These are phyloP conservation scores for Vicia sativa DNA, from an alignment of 306 rosid species.

Conservation along the genomic window DNA sequence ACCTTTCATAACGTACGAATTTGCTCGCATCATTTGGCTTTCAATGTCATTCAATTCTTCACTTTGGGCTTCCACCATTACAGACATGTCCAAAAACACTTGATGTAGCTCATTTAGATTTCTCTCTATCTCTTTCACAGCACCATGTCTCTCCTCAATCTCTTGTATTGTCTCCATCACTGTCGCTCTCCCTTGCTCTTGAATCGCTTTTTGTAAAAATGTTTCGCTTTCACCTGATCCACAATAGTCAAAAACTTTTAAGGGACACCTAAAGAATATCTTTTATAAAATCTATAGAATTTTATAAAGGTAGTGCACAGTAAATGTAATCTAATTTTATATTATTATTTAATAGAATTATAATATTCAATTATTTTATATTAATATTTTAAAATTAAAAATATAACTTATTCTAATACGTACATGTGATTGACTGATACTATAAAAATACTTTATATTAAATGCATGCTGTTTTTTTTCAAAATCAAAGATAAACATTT, in stretches of 20 bases:
- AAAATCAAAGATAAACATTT: too few relatives aligned
- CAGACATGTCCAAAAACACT: slow-evolving; percentile 93
- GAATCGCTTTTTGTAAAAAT: slow-evolving; percentile 79
- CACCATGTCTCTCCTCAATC: slow-evolving; percentile 87
- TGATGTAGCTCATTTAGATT: slow-evolving; percentile 83
- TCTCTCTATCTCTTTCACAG: slow-evolving; percentile 80
- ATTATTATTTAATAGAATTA: too few relatives aligned
- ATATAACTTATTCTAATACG: too few relatives aligned
- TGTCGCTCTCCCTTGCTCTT: slow-evolving; percentile 79
- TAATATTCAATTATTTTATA: too few relatives aligned
- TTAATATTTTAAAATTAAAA: too few relatives aligned
- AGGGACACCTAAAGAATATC: too few relatives aligned
- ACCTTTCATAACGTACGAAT: slow-evolving; percentile 65
- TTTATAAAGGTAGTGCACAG: too few relatives aligned
- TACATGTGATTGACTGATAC: too few relatives aligned
- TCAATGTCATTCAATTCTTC: slow-evolving; percentile 85
- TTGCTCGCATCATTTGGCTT: slow-evolving; percentile 70
- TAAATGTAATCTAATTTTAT: too few relatives aligned
- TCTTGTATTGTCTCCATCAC: slow-evolving; percentile 76
- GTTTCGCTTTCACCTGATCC: slow-evolving; percentile 87
- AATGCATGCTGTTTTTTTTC: too few relatives aligned
- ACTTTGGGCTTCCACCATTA: slow-evolving; percentile 76
- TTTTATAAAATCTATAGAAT: too few relatives aligned
- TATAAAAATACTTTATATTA: too few relatives aligned
- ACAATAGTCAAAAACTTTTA: neutral